Base-by-base conservation (phyloP, 1,284 basidiomycete species). In the Cryptococcus hybrid region DNA sequence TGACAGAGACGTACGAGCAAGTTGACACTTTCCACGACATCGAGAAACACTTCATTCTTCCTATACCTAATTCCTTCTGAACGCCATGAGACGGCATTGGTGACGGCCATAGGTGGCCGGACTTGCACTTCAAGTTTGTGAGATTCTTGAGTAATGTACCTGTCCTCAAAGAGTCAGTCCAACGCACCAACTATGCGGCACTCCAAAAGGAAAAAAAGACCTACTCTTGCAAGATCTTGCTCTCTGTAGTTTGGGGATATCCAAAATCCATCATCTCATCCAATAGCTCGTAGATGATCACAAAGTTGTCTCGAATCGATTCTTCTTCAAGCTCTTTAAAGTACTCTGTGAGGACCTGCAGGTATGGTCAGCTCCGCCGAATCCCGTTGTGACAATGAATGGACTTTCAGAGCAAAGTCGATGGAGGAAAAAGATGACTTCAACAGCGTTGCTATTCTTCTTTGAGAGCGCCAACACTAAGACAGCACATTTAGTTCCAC, bases 241-340 rank as follows among this genome's bases (percentile, higher is more conserved):
- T 93, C 81, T 99, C 96, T 24, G 96, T 99, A 35, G 96, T 99
- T 78, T 99, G 96, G 0, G 95, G 95, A 76, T 92, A 98, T 11
- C 96, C 96, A 80, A 97, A 99, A 81, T 99, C 95, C 94, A 99
- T 98, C 92, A 99, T 98, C 82, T 99, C 95, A 74, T 99, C 96
- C 80, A 99, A 84, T 52, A 99, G 85, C 75, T 96, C 93, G 76
- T 94, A 96, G 55, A 97, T 95, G 76, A 97, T 94, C 54, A 96
- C 93, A 76, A 97, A 97, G 78, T 99, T 99, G 80, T 99, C 96
- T 13, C 95, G 84, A 75, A 99, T 98, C 42, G 91, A 95, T 80
- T 99, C 96, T 72, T 99, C 96, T 78, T 99, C 96, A 15, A 99
- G 85, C 77, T 98, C 94, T 79, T 98, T 98, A 82, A 99, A 99